Conservation (phyloP, 805 yeast species). For the Monosporozyma unispora region DNA sequence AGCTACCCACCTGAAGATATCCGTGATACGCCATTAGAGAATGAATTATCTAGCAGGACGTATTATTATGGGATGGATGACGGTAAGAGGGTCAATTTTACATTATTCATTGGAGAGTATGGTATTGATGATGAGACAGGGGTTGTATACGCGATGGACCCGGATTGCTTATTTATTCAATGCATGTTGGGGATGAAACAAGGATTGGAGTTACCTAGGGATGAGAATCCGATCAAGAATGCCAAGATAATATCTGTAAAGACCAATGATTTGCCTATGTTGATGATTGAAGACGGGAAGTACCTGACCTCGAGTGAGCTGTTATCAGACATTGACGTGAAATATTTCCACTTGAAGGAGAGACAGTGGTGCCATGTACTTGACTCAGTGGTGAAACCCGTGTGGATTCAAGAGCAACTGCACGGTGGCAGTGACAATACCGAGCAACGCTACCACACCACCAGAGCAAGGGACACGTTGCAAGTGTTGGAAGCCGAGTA, state of each 20-base stretch:
- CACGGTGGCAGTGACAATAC: too few species aligned
- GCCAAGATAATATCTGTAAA: background rate
- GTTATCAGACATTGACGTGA: background rate
- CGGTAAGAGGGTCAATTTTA: background rate
- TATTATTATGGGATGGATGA: background rate
- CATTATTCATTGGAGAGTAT: background rate
- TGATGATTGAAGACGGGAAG: background rate
- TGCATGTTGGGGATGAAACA: conserved; percentile 22
- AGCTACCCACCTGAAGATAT: conserved; percentile 33
- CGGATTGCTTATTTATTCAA: conserved; percentile 42
- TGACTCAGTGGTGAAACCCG: background rate
- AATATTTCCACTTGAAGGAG: background rate
- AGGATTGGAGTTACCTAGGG: background rate
- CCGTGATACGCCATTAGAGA: conserved; percentile 22
- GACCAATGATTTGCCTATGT: background rate
- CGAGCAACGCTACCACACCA: background rate
- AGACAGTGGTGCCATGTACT: background rate
- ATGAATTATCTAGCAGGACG: conserved; percentile 16
- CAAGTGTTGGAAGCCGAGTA: background rate
- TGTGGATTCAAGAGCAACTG: conserved; percentile 1
- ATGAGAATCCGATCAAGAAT: background rate
- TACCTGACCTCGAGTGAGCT: background rate
- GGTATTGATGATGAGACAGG: background rate
- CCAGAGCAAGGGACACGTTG: background rate
- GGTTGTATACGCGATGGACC: conserved; percentile 44